Conservation (phyloP, 1,284 basidiomycete species). For the Macrocystidia cucumis region DNA sequence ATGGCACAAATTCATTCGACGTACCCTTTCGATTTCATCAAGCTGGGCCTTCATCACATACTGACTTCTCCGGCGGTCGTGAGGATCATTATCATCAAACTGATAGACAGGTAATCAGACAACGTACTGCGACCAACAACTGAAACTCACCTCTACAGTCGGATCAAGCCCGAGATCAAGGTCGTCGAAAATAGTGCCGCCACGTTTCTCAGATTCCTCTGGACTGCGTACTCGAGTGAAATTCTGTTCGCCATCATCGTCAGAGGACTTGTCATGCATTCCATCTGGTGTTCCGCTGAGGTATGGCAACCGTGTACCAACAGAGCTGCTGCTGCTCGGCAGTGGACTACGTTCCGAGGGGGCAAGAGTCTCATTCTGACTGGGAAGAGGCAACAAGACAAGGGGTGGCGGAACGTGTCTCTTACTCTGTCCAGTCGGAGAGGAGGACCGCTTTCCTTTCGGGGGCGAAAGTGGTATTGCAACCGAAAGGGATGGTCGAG, state of each 20-base stretch:
- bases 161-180: conserved; percentile 57
- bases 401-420: conserved; percentile 44
- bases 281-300: conserved; percentile 18
- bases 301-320: conserved; percentile 24
- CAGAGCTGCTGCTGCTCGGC: conserved; percentile 17
- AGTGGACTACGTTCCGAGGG: conserved; percentile 18
- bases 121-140: conserved; percentile 5
- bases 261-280: no score
- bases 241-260: conserved; percentile 18
- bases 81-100: conserved; percentile 61
- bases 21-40: conserved; percentile 68
- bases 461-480: conserved; percentile 18
- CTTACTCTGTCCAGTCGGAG: conserved; percentile 16
- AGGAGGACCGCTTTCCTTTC: conserved; percentile 17
- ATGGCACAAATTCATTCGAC: conserved; percentile 15
- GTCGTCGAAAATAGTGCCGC: conserved; percentile 64
- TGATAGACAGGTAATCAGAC: conserved; percentile 16
- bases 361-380: conserved; percentile 20
- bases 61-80: conserved; percentile 66
- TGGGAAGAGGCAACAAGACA: conserved; percentile 34
- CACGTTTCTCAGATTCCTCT: conserved; percentile 49
- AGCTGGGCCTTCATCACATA: conserved; percentile 60
- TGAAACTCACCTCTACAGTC: conserved; percentile 36
- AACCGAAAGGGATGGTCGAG: conserved; percentile 25
- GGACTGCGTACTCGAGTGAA: conserved; percentile 34